Conservation (phyloP, 768 basidiomycete species). For the Cantharellus cinnabarinus region DNA sequence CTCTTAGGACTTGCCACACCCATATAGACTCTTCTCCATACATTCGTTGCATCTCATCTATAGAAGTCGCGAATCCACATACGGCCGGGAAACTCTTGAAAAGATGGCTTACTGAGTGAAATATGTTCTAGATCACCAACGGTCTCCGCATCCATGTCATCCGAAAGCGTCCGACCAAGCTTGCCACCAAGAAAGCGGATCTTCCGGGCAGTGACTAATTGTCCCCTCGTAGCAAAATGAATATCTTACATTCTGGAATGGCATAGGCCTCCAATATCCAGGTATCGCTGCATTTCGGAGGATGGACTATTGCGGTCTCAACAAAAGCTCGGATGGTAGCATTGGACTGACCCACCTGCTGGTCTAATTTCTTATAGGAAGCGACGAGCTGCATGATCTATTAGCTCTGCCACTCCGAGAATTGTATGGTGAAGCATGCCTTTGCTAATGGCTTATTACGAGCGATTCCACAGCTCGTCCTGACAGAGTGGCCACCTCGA, state of each 20-base stretch:
- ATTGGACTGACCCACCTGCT: conserved; percentile 31
- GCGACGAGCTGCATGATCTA: conserved; percentile 43
- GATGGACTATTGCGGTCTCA: conserved; percentile 18
- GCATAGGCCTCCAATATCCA: conserved; percentile 59
- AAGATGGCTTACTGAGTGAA: background rate
- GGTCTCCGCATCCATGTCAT: conserved; percentile 72
- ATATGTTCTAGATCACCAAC: conserved; percentile 41
- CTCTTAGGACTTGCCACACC: conserved; percentile 81
- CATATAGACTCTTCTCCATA: conserved; percentile 73
- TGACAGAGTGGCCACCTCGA: background rate
- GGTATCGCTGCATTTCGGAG: conserved; percentile 69
- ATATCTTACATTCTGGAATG: conserved; percentile 58
- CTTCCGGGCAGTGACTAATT: background rate
- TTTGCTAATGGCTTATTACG: conserved; percentile 93
- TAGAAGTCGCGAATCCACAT: background rate
- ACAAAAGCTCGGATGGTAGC: conserved; percentile 1
- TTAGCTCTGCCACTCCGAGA: background rate
- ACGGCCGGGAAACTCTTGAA: background rate
- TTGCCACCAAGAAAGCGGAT: conserved; percentile 93
- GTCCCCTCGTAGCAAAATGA: too few species aligned
- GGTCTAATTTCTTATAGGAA: conserved; percentile 79
- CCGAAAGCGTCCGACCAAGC: conserved; percentile 68
- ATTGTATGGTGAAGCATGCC: conserved; percentile 21
- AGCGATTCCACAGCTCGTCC: conserved; percentile 47
- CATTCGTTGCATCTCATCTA: conserved; percentile 60